A percentile compares a stretch with the other conserved stretches of the same genome.
Conservation (phyloP, 768 basidiomycete species). For the Agaricus sinodeliciosus region DNA sequence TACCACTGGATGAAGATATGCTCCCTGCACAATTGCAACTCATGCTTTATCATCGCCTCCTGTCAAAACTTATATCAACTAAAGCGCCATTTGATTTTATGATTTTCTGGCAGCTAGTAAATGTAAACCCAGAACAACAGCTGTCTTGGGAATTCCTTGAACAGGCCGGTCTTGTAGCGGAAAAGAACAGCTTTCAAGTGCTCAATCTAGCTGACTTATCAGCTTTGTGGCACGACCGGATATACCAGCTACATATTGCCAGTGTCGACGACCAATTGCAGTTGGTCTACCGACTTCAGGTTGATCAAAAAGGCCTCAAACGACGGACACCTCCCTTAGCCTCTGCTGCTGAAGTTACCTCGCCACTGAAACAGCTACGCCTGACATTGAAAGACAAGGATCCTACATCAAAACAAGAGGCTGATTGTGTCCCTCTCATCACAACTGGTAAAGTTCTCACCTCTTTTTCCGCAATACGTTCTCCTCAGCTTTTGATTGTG, state of each 20-base stretch:
- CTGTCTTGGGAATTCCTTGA: constrained; percentile 49
- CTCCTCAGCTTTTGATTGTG: no score
- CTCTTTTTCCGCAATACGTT: no score
- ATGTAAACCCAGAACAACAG: constrained; percentile 31
- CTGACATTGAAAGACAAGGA: not conserved
- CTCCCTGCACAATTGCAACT: constrained; percentile 60
- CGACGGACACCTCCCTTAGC: constrained; percentile 7
- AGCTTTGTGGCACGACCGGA: constrained; percentile 22
- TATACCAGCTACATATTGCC: constrained; percentile 21
- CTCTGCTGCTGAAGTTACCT: not conserved
- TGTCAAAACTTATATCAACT: constrained; percentile 41
- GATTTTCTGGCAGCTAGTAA: constrained; percentile 42
- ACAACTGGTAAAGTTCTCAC: no score
- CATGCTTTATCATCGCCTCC: constrained; percentile 70
- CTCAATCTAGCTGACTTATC: constrained; percentile 34
- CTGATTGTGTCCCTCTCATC: no score
- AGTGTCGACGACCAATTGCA: constrained; percentile 36
- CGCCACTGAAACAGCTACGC: not conserved
- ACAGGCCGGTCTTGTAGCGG: constrained; percentile 27
- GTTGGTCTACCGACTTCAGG: constrained; percentile 44
- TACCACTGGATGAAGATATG: constrained; percentile 57
- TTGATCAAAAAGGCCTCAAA: constrained; percentile 13
- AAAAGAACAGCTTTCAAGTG: constrained; percentile 15
- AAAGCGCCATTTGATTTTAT: constrained; percentile 45
- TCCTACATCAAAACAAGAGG: no score